These are phyloP conservation scores for Theileria annulata DNA, from an alignment of 169 alveolate genomes.

Conservation along the genomic window DNA sequence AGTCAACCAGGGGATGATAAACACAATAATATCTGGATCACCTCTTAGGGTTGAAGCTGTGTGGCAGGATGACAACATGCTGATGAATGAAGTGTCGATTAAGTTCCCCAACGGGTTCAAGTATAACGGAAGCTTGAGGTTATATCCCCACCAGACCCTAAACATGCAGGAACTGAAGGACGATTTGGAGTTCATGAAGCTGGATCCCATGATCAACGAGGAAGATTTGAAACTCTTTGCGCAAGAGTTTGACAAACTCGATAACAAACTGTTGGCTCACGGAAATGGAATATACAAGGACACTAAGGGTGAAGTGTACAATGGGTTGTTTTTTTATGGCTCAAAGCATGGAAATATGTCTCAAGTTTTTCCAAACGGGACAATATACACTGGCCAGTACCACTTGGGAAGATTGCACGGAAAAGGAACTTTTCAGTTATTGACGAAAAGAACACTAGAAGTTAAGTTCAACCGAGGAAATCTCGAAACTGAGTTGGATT, in stretches of 20 bases:
- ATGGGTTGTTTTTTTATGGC: constrained; percentile 41
- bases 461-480: constrained; percentile 35
- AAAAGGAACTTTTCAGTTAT: constrained; percentile 31
- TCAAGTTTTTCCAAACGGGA: constrained; percentile 49
- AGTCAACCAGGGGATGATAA: constrained; percentile 47
- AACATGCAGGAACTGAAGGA: constrained; percentile 7
- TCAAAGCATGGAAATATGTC: constrained; percentile 47
- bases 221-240: constrained; percentile 21
- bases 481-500: constrained; percentile 14
- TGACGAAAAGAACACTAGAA: constrained; percentile 6
- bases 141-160: constrained; percentile 9
- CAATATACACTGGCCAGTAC: constrained; percentile 44
- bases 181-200: background rate
- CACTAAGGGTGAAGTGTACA: constrained; percentile 41
- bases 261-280: constrained; percentile 53
- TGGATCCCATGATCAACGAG: constrained; percentile 1
- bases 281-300: constrained; percentile 55
- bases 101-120: constrained; percentile 64
- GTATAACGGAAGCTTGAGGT: constrained; percentile 38
- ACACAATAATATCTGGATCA: constrained; percentile 19
- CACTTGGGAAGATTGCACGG: constrained; percentile 60
- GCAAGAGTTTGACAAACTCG: constrained; percentile 16
- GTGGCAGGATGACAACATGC: constrained; percentile 50
- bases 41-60: constrained; percentile 48
- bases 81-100: constrained; percentile 28